Conservation (phyloP, 2,329 filamentous ascomycete species). For the Botrytis byssoidea region DNA sequence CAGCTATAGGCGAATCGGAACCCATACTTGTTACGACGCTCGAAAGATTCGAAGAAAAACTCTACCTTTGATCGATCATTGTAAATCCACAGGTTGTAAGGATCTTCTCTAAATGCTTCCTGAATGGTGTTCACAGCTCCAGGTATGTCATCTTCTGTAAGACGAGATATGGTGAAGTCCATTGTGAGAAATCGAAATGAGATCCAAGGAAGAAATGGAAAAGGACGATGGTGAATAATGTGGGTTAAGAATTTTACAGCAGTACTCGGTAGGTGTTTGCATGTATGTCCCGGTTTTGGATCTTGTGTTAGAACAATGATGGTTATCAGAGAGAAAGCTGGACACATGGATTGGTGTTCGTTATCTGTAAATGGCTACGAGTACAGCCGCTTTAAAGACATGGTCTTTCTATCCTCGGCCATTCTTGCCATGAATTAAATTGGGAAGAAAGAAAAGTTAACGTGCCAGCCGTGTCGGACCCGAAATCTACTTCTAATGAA, state of each 20-base stretch:
- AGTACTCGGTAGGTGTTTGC: background rate
- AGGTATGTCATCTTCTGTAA: conserved; percentile 60
- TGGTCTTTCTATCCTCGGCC: background rate
- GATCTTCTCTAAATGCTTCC: conserved; percentile 63
- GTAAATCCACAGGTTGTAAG: conserved; percentile 66
- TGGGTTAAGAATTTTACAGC: background rate
- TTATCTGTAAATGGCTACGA: background rate
- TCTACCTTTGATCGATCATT: conserved; percentile 52
- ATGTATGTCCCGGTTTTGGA: background rate
- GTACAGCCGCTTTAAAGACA: background rate
- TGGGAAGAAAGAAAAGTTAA: background rate
- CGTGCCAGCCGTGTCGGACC: background rate
- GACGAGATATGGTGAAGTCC: conserved; percentile 54
- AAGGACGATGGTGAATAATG: background rate
- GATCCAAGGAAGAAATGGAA: background rate
- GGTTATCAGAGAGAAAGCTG: conserved; percentile 1
- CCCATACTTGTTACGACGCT: background rate
- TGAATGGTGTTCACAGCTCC: conserved; percentile 65
- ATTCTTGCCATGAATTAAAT: background rate
- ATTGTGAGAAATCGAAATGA: conserved; percentile 37
- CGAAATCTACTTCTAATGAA: background rate
- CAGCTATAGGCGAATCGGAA: background rate
- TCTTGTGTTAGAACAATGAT: background rate
- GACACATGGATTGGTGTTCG: background rate
- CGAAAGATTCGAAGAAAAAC: background rate